Percentiles rank a stretch among this genome's conserved stretches.
Conservation (phyloP, 768 basidiomycete genomes). For the Tylopilus balloui region DNA sequence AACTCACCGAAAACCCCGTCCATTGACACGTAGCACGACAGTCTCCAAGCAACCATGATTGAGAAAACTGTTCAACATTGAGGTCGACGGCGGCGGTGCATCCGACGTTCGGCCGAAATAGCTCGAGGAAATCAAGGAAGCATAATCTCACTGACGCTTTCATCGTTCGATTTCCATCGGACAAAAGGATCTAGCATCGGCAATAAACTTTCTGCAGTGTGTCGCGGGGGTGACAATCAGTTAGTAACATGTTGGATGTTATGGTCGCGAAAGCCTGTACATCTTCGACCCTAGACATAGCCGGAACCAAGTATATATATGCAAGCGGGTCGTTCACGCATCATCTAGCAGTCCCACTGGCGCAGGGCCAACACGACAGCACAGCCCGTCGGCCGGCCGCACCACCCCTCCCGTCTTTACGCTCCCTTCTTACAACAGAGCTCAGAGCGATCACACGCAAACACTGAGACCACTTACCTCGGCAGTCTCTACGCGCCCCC, state of each 20-base stretch:
- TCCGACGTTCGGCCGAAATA: too few species aligned
- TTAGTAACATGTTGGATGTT: neutral
- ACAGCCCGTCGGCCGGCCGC: neutral
- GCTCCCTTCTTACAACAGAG: neutral
- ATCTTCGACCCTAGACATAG: neutral
- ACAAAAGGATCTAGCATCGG: neutral
- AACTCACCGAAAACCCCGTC: neutral
- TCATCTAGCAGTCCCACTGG: neutral
- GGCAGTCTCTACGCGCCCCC: neutral
- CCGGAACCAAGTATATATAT: too few species aligned
- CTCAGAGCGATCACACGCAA: neutral
- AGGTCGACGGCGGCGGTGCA: neutral
- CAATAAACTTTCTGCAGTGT: neutral
- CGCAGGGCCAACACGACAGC: neutral
- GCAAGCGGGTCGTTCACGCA: neutral
- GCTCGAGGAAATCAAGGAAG: too few species aligned
- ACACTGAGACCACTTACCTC: neutral
- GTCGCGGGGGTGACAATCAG: conserved; percentile 1
- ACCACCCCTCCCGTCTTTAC: neutral
- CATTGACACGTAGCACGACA: neutral
- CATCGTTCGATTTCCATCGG: neutral
- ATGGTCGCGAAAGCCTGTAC: neutral
- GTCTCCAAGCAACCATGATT: neutral
- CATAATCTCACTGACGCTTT: neutral
- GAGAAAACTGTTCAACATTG: neutral